These are phyloP conservation scores for Dacryopinax spathularia DNA, from an alignment of 768 basidiomycete genomes.

Conservation along the genomic window DNA sequence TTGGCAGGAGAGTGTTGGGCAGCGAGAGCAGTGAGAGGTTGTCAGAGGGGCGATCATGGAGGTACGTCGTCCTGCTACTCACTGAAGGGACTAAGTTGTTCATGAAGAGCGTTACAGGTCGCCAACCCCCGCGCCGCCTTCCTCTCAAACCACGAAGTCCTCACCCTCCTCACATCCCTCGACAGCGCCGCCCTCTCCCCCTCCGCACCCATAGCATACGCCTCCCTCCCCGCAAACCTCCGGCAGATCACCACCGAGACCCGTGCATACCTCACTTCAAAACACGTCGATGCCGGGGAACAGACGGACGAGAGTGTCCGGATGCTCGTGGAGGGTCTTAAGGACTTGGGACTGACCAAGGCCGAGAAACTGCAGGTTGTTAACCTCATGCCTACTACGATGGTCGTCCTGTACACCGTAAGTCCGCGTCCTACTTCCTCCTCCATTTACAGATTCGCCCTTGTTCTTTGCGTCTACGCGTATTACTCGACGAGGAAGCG, in stretches of 20 bases:
- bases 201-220: constrained; percentile 8
- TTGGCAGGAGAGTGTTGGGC: too few species aligned
- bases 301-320: constrained; percentile 50
- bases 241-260: constrained; percentile 4
- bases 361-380: constrained; percentile 84
- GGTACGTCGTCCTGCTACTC: too few species aligned
- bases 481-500: neutral
- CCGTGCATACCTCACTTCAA: neutral
- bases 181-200: constrained; percentile 36
- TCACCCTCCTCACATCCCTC: constrained; percentile 58
- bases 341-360: constrained; percentile 63
- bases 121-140: constrained; percentile 61
- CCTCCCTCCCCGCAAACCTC: constrained; percentile 7
- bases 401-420: constrained; percentile 82
- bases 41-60: too few species aligned
- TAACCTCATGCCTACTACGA: constrained; percentile 70
- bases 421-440: constrained; percentile 22
- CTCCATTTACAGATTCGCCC: neutral
- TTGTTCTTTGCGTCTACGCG: neutral
- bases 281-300: constrained; percentile 10
- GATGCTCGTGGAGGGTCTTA: constrained; percentile 50
- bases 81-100: too few species aligned
- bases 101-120: constrained; percentile 33
- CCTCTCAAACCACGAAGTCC: constrained; percentile 78
- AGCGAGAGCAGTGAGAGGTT: too few species aligned